Evolutionary conservation across 75 land plant species (phyloP).

Genomic region (Selaginella tamariscina): DNA sequence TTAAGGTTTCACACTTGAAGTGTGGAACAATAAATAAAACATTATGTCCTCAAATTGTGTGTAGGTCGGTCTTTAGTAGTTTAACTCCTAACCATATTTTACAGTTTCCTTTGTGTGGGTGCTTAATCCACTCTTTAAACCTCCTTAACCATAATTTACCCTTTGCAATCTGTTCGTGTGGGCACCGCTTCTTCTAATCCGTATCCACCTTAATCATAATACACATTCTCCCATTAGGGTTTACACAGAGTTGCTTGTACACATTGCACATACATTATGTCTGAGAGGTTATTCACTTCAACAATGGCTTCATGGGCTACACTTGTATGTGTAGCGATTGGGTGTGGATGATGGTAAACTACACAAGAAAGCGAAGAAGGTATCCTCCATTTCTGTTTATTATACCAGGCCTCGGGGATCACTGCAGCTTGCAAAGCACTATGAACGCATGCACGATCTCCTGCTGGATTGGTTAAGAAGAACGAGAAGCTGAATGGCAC

Average conservation of each 20-base stretch:
- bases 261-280: not conserved
- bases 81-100: not conserved
- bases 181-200: not conserved
- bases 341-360: not conserved
- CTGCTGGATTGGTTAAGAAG: not conserved
- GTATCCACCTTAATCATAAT: not conserved
- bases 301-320: not conserved
- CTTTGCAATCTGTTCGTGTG: not conserved
- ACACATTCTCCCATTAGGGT: not conserved
- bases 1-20: too few relatives aligned
- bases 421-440: not conserved
- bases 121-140: not conserved
- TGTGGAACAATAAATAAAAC: too few relatives aligned
- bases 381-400: not conserved
- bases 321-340: not conserved
- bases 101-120: not conserved
- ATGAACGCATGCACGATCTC: constrained; percentile 6
- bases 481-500: not conserved
- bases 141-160: not conserved
- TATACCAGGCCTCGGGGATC: not conserved
- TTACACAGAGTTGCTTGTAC: not conserved
- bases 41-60: not conserved
- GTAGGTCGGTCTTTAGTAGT: not conserved
- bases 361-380: not conserved
- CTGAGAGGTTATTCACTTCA: not conserved